phyloP scores from a whole-genome alignment of 768 basidiomycete genomes.

The Pleurotus pulmonarius region DNA sequence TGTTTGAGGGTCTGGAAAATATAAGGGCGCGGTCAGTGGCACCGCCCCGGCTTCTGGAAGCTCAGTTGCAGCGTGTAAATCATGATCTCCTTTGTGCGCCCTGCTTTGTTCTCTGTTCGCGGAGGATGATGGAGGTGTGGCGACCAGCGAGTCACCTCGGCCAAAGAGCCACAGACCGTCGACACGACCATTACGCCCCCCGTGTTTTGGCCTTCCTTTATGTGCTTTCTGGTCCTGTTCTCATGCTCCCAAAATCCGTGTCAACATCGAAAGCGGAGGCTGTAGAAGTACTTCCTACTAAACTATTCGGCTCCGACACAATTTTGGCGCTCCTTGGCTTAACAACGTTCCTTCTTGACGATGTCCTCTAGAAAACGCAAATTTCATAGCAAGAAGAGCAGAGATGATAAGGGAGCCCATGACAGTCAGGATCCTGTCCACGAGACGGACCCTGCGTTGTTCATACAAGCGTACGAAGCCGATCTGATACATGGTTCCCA shows the following conservation, averaged over 20 bases:
- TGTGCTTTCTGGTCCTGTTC: too few relatives aligned
- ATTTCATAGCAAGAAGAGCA: not conserved
- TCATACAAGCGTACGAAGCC: constrained; percentile 75
- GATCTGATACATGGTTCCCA: constrained; percentile 57
- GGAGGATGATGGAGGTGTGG: not conserved
- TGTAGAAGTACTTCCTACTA: not conserved
- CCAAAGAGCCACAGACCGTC: too few relatives aligned
- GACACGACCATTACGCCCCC: too few relatives aligned
- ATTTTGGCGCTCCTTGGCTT: not conserved
- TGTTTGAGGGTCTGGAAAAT: not conserved
- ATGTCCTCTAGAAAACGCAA: constrained; percentile 7
- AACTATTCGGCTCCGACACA: not conserved
- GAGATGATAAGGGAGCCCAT: not conserved
- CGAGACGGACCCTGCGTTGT: constrained; percentile 30
- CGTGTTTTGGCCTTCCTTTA: too few relatives aligned
- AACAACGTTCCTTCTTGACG: not conserved
- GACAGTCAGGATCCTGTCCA: not conserved
- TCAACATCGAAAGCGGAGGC: not conserved
- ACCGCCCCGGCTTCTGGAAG: not conserved
- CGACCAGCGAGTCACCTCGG: too few relatives aligned
- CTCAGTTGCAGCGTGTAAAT: not conserved
- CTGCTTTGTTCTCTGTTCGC: not conserved
- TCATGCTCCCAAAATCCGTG: not conserved
- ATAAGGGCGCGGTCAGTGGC: not conserved
- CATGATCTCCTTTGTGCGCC: not conserved